Conservation (phyloP, 441 rosid genomes). For the Jatropha podagrica region DNA sequence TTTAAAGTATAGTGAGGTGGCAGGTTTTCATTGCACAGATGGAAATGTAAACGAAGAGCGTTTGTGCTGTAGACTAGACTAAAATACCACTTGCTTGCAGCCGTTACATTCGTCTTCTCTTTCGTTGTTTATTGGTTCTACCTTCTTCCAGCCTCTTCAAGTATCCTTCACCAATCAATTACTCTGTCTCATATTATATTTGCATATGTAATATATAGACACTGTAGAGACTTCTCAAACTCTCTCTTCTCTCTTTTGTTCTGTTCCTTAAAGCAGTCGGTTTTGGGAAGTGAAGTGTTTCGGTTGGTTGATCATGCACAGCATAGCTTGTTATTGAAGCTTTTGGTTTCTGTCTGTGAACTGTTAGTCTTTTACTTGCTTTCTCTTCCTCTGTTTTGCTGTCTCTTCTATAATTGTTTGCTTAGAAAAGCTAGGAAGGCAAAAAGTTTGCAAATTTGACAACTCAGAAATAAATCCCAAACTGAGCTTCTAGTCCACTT, state of each 20-base stretch:
- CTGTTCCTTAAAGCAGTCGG: slow-evolving; percentile 3
- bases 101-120: background rate
- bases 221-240: background rate
- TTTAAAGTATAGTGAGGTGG: background rate
- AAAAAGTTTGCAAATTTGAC: slow-evolving; percentile 1
- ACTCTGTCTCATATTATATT: background rate
- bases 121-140: background rate
- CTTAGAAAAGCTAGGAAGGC: background rate
- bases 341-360: slow-evolving; percentile 13
- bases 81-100: background rate
- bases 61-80: background rate
- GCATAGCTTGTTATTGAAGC: background rate
- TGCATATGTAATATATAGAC: background rate
- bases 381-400: slow-evolving; percentile 10
- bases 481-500: background rate
- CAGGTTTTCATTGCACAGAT: background rate
- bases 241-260: background rate
- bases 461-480: background rate
- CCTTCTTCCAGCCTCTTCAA: background rate
- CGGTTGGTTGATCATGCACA: slow-evolving; percentile 18
- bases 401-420: background rate
- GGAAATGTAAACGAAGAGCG: background rate
- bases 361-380: slow-evolving; percentile 24
- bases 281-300: slow-evolving; percentile 1
- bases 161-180: background rate